Evolutionary conservation across 2,329 filamentous ascomycete genomes (phyloP), one percentile per base, ranked within the genome.

Genomic region (Ceratocystis albifundus): DNA sequence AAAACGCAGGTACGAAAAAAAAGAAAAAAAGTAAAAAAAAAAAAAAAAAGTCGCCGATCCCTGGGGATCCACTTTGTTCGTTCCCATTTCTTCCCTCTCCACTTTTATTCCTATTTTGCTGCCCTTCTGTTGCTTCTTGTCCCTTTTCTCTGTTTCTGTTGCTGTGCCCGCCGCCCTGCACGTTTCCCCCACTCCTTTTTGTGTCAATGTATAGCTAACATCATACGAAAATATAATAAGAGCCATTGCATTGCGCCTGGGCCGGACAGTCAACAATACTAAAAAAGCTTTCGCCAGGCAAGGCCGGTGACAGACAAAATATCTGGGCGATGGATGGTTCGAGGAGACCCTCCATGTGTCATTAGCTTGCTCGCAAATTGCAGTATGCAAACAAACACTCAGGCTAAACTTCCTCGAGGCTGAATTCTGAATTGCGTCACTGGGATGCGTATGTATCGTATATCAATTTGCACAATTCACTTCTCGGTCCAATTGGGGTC

Each of bases 131-230:
- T 46, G 17, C n/a, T 36, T 63, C 45, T 45, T 10, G 61, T 46
- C 41, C 25, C 44, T 63, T 63, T 63, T 17, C 41, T 48, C 25
- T 63, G 36, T 32, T 46, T 63, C 25, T 32, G 32, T 30, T 45
- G 45, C 61, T 45, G 44, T 63, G 36, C 61, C 53, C 30, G 53
- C 53, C 28, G 53, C 53, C 28, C 53, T 57, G 28, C 17, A 25
- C 28, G 17, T n/a, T 59, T 30, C 53, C 17, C 17, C 17, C 28
- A 3, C 17, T 59, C 28, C 53, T 59, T 59, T 30, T 5, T 41
- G 36, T 41, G 36, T 41, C 36, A 41, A 41, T 41, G 36, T 41
- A 41, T 41, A 41, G 12, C 36, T 12, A 12, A 10, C 36, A 41
- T 41, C 36, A 41, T 41, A 41, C 10, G 36, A 10, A 41, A 41